Percentiles rank a stretch among this genome's conserved stretches.
phyloP scores from a whole-genome alignment of 2,329 filamentous ascomycete genomes.

The Pseudogymnoascus sp. region DNA sequence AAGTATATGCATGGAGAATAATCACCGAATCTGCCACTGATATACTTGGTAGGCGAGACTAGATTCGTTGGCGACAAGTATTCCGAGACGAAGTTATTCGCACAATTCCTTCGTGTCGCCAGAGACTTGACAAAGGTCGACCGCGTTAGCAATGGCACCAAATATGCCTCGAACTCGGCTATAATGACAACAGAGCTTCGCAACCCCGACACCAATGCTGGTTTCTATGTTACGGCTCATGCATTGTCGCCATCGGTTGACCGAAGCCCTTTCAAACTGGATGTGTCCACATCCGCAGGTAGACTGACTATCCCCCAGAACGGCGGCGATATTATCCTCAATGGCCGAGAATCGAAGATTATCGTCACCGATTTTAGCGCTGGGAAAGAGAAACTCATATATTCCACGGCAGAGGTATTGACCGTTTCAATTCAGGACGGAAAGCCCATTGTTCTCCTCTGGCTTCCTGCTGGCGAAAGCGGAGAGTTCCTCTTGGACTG shows the following conservation, averaged over 20 bases:
- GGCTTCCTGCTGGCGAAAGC: constrained; percentile 44
- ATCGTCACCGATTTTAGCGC: constrained; percentile 51
- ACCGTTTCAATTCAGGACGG: constrained; percentile 41
- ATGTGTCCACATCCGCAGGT: constrained; percentile 47
- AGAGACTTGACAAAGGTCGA: constrained; percentile 48
- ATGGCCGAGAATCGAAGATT: constrained; percentile 55
- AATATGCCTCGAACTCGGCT: constrained; percentile 41
- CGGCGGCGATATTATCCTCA: constrained; percentile 39
- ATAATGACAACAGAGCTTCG: constrained; percentile 48
- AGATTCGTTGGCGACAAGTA: constrained; percentile 49
- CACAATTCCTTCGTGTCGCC: constrained; percentile 50
- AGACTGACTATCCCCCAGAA: constrained; percentile 44
- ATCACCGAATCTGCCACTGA: not conserved
- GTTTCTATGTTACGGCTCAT: constrained; percentile 52
- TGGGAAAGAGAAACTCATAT: constrained; percentile 41
- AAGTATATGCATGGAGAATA: not conserved
- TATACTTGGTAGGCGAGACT: constrained; percentile 14
- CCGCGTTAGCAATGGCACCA: constrained; percentile 38
- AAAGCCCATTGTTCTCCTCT: constrained; percentile 41
- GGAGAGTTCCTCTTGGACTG: constrained; percentile 46
- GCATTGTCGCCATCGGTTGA: constrained; percentile 42
- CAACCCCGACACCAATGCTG: constrained; percentile 47
- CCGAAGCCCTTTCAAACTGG: constrained; percentile 44
- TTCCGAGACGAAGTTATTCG: constrained; percentile 53
- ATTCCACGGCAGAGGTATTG: constrained; percentile 47